Base-by-base conservation (phyloP, 1,139 yeast genomes). In the Yamadazyma siamensis region DNA sequence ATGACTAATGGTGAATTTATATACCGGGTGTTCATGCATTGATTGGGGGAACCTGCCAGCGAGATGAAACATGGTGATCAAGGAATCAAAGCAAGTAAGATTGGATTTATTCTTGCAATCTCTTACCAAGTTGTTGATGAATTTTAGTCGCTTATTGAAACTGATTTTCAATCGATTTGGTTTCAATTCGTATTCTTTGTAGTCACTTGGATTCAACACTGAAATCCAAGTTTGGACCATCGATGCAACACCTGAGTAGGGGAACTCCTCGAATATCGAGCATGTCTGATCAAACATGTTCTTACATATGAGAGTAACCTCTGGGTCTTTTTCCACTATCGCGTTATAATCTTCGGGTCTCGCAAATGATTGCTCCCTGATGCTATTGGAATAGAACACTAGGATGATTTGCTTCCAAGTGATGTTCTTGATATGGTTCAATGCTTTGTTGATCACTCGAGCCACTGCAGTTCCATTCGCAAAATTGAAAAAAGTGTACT, bases 291-390 rank as follows among this genome's bases (percentile, higher is more conserved):
- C 70, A 39, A 65, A 66, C 16, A 67, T 46, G n/a, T 37, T 44
- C 32, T 56, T 56, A 38, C 61, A 51, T 12, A 44, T 43, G 3
- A 35, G 36, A 20, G 56, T 57, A 13, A 57, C 52, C 20, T 46
- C 56, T 3, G 61, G 45, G 23, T 57, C 56, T 1, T 49, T 43
- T 33, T 54, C 50, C 9, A 61, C 51, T 13, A 64, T 50, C 29
- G 46, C 34, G 30, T 59, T 32, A 46, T 65, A 70, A 42, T 77
- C 82, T 10, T 54, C 51, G 0, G 86, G 77, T 43, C 81, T 61
- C n/a, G 80, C 63, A 31, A 71, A 59, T 13, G 74, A 59, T 75
- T 85, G 84, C 37, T 68, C 66, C 41, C 68, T 63, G 8, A 80
- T 51, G 27, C 75, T 59, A 31, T 63, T 63, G 15, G 78, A 56